phyloP scores from a whole-genome alignment of 441 rosid genomes.

The Pelargonium citronellum region DNA sequence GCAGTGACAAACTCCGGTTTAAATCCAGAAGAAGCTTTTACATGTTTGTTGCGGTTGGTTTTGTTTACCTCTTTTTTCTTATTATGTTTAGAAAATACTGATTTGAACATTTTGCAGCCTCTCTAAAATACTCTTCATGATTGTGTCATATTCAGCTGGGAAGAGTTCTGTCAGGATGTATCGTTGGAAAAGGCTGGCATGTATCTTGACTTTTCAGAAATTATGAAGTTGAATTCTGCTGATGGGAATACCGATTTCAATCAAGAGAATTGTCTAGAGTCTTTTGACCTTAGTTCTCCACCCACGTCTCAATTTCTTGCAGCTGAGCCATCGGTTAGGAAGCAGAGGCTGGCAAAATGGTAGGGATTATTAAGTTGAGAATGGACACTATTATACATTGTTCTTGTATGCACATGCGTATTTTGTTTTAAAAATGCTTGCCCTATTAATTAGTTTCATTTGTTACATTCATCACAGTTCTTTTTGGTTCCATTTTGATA shows the following conservation, averaged over 20 bases:
- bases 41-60: conserved; percentile 72
- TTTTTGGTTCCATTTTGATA: too few species aligned
- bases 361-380: conserved; percentile 19
- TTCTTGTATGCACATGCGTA: too few species aligned
- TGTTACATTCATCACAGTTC: too few species aligned
- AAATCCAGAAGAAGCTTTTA: conserved; percentile 49
- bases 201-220: conserved; percentile 41
- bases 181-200: conserved; percentile 69
- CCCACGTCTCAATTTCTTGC: conserved; percentile 22
- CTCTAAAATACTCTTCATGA: conserved; percentile 17
- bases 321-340: too few species aligned
- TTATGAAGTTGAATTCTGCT: conserved; percentile 23
- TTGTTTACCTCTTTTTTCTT: conserved; percentile 12
- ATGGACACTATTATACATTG: too few species aligned
- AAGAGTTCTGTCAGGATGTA: conserved; percentile 75
- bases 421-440: too few species aligned
- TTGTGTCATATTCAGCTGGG: conserved; percentile 56
- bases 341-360: conserved; percentile 26
- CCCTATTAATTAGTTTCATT: too few species aligned
- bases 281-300: conserved; percentile 27
- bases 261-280: too few species aligned
- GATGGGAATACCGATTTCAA: too few species aligned
- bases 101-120: conserved; percentile 10
- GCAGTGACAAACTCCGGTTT: conserved; percentile 44
- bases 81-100: background rate